These are phyloP conservation scores for Globisporangium recalcitrans DNA, from an alignment of 352 stramenopile genomes.

Conservation along the genomic window DNA sequence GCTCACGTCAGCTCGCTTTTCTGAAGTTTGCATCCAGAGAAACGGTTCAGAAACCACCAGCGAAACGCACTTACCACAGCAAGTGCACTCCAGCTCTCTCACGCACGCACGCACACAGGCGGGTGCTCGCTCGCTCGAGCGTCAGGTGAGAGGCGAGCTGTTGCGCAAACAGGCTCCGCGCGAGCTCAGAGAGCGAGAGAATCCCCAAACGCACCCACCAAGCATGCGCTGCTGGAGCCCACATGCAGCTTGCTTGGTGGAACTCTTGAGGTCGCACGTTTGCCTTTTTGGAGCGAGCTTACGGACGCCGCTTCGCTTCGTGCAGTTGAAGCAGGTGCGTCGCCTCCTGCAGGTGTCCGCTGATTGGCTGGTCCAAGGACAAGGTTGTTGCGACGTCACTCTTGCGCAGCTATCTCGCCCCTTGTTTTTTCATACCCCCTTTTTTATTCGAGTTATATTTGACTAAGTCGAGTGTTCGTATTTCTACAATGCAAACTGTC, in stretches of 20 bases:
- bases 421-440: not conserved
- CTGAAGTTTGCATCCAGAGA: not conserved
- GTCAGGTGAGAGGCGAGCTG: not conserved
- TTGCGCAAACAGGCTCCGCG: not conserved
- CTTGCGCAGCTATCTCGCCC: not conserved
- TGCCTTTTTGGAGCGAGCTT: not conserved
- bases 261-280: too few relatives aligned
- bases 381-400: constrained; percentile 2
- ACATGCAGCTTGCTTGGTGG: too few relatives aligned
- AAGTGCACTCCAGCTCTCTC: too few relatives aligned
- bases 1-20: not conserved
- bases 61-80: not conserved
- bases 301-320: not conserved
- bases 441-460: not conserved
- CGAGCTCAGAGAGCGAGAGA: not conserved
- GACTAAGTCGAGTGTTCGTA: too few relatives aligned
- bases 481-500: not conserved
- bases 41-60: not conserved
- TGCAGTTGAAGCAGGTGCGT: constrained; percentile 9
- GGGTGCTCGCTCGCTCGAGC: not conserved
- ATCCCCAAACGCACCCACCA: not conserved
- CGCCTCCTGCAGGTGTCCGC: not conserved
- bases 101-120: not conserved
- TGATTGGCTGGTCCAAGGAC: constrained; percentile 2
- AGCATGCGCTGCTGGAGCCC: too few relatives aligned